phyloP scores from a whole-genome alignment of 2,329 filamentous ascomycete genomes.

The Hypoxylon sp. region DNA sequence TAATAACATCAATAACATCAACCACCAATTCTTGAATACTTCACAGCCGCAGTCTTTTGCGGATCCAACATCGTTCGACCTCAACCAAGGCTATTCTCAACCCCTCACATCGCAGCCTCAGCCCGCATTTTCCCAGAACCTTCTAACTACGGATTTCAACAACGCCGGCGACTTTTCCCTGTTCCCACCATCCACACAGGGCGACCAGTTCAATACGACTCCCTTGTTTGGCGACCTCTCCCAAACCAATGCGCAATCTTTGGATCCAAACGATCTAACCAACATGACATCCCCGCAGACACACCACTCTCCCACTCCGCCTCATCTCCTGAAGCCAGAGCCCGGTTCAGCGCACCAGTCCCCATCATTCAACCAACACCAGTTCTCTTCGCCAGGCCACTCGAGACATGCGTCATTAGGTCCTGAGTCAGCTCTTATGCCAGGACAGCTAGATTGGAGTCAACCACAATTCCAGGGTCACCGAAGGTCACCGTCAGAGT shows the following conservation, averaged over 20 bases:
- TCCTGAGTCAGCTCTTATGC: constrained; percentile 70
- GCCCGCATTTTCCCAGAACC: constrained; percentile 61
- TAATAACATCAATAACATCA: constrained; percentile 56
- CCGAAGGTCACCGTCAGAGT: constrained; percentile 88
- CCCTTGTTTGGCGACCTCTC: constrained; percentile 71
- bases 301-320: constrained; percentile 70
- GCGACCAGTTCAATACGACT: constrained; percentile 70
- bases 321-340: constrained; percentile 68
- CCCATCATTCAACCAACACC: constrained; percentile 69
- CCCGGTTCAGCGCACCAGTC: constrained; percentile 68
- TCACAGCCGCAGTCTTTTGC: constrained; percentile 63
- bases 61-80: constrained; percentile 55
- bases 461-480: constrained; percentile 81
- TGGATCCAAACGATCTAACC: constrained; percentile 64
- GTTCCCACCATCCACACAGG: constrained; percentile 69
- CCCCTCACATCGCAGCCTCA: constrained; percentile 62
- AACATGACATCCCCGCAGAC: constrained; percentile 70
- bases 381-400: constrained; percentile 67
- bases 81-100: constrained; percentile 55
- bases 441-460: constrained; percentile 69
- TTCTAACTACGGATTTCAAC: constrained; percentile 66
- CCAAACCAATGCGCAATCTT: constrained; percentile 57
- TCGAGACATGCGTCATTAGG: constrained; percentile 71
- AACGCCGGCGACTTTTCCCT: constrained; percentile 72
- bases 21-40: constrained; percentile 65